These are phyloP conservation scores for Aspergillus saccharolyticus DNA, from an alignment of 495 filamentous ascomycete species.

Conservation along the genomic window DNA sequence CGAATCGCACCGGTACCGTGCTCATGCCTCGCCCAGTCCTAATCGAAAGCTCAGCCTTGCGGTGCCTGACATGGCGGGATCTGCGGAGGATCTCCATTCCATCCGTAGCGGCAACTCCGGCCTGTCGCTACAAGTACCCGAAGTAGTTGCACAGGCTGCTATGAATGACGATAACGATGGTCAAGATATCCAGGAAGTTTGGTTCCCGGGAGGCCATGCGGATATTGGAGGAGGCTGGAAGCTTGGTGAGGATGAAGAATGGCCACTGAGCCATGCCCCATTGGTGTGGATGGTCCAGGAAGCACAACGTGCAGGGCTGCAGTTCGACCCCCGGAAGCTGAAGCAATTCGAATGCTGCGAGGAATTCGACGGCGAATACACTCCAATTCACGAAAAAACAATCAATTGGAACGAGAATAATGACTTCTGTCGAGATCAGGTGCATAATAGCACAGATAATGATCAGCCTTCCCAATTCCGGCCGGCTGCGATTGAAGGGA, in stretches of 20 bases:
- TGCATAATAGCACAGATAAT: conserved; percentile 6
- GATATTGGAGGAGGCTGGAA: conserved; percentile 82
- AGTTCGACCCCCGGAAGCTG: conserved; percentile 62
- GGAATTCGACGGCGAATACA: conserved; percentile 40
- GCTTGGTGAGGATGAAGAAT: conserved; percentile 45
- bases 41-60: conserved; percentile 23
- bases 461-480: conserved; percentile 1
- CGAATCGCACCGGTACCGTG: conserved; percentile 37
- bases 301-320: conserved; percentile 63
- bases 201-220: conserved; percentile 75
- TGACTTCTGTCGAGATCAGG: conserved; percentile 18
- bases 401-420: conserved; percentile 24
- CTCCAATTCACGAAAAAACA: conserved; percentile 40
- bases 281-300: conserved; percentile 78
- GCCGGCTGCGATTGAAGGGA: not conserved
- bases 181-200: conserved; percentile 72
- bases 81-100: conserved; percentile 34
- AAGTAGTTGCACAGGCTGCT: conserved; percentile 18
- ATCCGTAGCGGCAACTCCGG: conserved; percentile 36
- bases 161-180: conserved; percentile 52
- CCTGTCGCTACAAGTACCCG: conserved; percentile 34
- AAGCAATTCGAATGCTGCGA: conserved; percentile 57
- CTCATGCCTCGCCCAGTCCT: conserved; percentile 24
- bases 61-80: conserved; percentile 22
- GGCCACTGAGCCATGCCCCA: conserved; percentile 61